These are phyloP conservation scores for Incumbomyces delicatus DNA, from an alignment of 2,329 filamentous ascomycete species.

Conservation along the genomic window DNA sequence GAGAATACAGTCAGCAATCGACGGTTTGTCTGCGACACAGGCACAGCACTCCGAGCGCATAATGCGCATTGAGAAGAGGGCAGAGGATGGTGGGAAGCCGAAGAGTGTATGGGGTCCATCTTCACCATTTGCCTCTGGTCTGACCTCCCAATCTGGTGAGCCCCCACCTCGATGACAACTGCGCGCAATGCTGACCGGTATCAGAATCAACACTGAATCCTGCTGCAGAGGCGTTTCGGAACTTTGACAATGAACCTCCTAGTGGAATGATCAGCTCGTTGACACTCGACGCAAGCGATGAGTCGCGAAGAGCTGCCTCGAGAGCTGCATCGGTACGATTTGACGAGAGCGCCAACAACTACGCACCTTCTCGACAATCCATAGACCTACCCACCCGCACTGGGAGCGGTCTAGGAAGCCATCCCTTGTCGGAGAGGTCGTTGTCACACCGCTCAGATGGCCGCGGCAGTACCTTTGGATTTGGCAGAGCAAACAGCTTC, in stretches of 20 bases:
- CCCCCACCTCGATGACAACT: slow-evolving; percentile 1
- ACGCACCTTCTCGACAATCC: slow-evolving; percentile 75
- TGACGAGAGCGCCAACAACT: slow-evolving; percentile 90
- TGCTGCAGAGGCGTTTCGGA: slow-evolving; percentile 75
- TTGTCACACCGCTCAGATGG: slow-evolving; percentile 94
- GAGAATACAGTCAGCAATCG: slow-evolving; percentile 54
- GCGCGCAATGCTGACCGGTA: neutral
- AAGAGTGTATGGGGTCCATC: slow-evolving; percentile 81
- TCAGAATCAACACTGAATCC: slow-evolving; percentile 70
- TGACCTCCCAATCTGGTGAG: slow-evolving; percentile 78
- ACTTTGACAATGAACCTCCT: slow-evolving; percentile 74
- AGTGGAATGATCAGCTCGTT: slow-evolving; percentile 70
- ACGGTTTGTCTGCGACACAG: slow-evolving; percentile 51
- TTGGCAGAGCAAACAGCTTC: slow-evolving; percentile 76
- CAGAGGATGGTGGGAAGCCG: slow-evolving; percentile 53
- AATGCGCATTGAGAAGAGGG: slow-evolving; percentile 50
- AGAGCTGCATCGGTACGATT: slow-evolving; percentile 95
- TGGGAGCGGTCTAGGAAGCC: slow-evolving; percentile 66
- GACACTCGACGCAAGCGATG: slow-evolving; percentile 77
- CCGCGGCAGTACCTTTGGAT: slow-evolving; percentile 83
- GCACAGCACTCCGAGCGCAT: slow-evolving; percentile 53
- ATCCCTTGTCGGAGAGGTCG: slow-evolving; percentile 78
- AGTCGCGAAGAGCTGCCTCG: slow-evolving; percentile 75
- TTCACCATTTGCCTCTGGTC: slow-evolving; percentile 79
- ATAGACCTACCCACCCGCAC: slow-evolving; percentile 73